Evolutionary conservation across 1,284 basidiomycete genomes (phyloP), one percentile per base, ranked within the genome.

Genomic region (Rhodotorula sp.): DNA sequence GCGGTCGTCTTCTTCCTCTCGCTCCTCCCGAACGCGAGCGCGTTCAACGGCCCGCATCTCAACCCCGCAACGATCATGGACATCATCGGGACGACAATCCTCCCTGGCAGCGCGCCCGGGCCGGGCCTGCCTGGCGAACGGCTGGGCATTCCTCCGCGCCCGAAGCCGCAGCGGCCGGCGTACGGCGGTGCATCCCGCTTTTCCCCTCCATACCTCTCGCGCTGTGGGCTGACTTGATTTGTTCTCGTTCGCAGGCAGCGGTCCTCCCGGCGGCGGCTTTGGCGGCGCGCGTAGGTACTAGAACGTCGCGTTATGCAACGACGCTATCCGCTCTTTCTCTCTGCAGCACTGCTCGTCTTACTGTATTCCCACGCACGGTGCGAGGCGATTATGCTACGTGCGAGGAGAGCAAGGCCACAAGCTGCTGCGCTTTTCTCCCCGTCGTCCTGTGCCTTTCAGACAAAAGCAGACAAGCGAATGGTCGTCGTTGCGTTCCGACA

Each of bases 1-100:
- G 85, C 90, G 17, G 82, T 95, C 39, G 85, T 87, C 19, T 91
- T 89, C 88, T 96, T 97, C 80, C 84, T 96, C 56, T 88, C 89
- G 39, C 87, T 88, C 70, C 82, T 97, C 56, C 94, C 94, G 21
- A 82, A 85, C 41, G 83, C 90, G 19, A 76, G 82, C 36, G 82
- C 86, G 22, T 97, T 95, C 80, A 91, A 95, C 82, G 94, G 76
- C 1, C 76, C 76, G 37, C 68, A 67, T 39, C 57, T 77, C 48
- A 73, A 77, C 44, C 71, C 76, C 17, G 69, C 74, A 10, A 72
- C 59, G 44, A 62, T 75, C 58, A 69, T 77, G 56, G 76, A 77
- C 54, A 67, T 77, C 53, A 75, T 77, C 63, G 70, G 67, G 9
- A 70, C 65, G 34, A 75, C 74, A 19, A 64, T 75, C 41, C 46